Conservation (phyloP, 352 stramenopile species). For the Phytophthora tubulina region DNA sequence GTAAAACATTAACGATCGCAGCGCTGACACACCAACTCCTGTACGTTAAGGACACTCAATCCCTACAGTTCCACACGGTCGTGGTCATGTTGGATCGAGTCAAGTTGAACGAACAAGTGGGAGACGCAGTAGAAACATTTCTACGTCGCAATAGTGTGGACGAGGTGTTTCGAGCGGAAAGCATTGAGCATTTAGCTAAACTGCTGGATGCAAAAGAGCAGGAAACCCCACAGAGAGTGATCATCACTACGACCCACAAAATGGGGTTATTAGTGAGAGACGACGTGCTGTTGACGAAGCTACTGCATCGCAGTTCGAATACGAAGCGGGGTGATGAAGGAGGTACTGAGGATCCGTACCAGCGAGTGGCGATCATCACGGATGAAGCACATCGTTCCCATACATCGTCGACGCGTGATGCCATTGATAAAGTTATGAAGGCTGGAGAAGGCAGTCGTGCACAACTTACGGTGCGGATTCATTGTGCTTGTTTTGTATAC, state of each 20-base stretch:
- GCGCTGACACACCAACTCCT: conserved; percentile 77
- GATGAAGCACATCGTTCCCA: conserved; percentile 89
- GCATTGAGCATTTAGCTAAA: conserved; percentile 71
- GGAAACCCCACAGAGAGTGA: conserved; percentile 58
- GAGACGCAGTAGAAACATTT: conserved; percentile 74
- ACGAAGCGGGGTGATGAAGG: neutral
- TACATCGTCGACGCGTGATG: conserved; percentile 67
- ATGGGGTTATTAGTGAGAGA: conserved; percentile 77
- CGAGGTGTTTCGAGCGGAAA: conserved; percentile 77
- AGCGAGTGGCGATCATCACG: conserved; percentile 81
- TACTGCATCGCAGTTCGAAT: conserved; percentile 62
- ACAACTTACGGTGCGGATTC: conserved; percentile 51
- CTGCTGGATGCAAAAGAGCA: conserved; percentile 50
- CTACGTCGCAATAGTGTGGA: conserved; percentile 78
- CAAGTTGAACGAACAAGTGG: conserved; percentile 87
- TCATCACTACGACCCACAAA: conserved; percentile 88
- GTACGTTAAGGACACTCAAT: conserved; percentile 52
- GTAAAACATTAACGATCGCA: conserved; percentile 85
- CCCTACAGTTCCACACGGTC: conserved; percentile 75
- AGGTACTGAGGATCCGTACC: conserved; percentile 37
- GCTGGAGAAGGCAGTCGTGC: conserved; percentile 51
- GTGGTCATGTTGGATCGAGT: conserved; percentile 84
- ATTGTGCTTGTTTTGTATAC: neutral
- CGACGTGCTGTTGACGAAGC: conserved; percentile 67
- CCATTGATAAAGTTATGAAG: conserved; percentile 72